Base-by-base conservation (phyloP, 768 basidiomycete genomes). In the Roridomyces roridus region DNA sequence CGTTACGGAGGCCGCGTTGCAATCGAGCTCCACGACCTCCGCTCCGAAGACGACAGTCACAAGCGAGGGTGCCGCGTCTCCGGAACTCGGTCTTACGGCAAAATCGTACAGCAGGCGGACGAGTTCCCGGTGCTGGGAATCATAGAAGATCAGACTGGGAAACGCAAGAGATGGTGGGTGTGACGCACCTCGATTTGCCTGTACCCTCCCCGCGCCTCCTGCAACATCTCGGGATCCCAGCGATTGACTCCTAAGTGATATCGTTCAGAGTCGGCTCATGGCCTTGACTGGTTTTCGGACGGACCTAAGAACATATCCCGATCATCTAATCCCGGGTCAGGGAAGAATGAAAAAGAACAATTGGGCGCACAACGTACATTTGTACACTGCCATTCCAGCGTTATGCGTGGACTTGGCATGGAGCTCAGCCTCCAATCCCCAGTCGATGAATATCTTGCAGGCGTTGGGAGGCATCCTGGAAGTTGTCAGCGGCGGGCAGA, bases 381-480 rank as follows among this genome's bases (percentile, higher is more conserved):
- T 54, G 24, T 46, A 45, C 11, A 18, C 18, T 2, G 43, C 6
- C 18, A 45, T 46, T 5, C 43, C 43, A 23, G 43, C n/a, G 12
- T 28, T 20, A 3, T 21, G 9, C 6, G 44, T 35, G 20, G 35
- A 26, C 14, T 36, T 54, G n/a, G n/a, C n/a, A n/a, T n/a, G 12
- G 12, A 46, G 14, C 25, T 45, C 52, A n/a, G 24, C 44, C 25
- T 42, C 55, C 10, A 57, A 42, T 14, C 55, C 55, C 55, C 46
- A n/a, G 17, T 57, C 55, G 5, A 31, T 15, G 15, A 57, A 21
- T 35, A 57, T 57, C 39, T 57, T 57, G 18, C 28, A 43, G 20
- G 47, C 58, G 14, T 60, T 60, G 4, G 58, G 58, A 20, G 52
- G 47, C 2, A 60, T n/a, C 8, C n/a, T n/a, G n/a, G n/a, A n/a